Percentiles rank a stretch among this genome's conserved stretches.
phyloP scores from a whole-genome alignment of 345 rosid genomes.

The Hibiscus trionum region DNA sequence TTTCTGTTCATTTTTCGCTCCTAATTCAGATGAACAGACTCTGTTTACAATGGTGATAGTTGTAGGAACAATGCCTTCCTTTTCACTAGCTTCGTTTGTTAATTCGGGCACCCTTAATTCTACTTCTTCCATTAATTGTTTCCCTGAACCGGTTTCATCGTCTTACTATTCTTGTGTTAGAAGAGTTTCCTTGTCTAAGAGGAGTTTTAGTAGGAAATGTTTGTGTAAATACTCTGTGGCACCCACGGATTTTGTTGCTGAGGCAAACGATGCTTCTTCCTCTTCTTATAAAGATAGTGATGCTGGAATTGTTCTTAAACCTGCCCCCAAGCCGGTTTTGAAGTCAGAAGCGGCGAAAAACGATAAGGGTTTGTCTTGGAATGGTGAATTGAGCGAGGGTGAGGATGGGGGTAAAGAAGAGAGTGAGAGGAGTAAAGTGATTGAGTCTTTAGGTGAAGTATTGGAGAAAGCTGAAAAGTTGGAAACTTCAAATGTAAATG shows the following conservation, averaged over 20 bases:
- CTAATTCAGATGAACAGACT: conserved; percentile 1
- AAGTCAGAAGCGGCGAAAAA: conserved; percentile 41
- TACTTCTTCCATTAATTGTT: conserved; percentile 31
- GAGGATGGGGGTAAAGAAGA: conserved; percentile 24
- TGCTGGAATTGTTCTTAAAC: conserved; percentile 53
- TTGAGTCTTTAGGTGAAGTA: conserved; percentile 81
- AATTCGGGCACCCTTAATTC: conserved; percentile 45
- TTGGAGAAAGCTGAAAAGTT: conserved; percentile 84
- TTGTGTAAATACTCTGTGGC: conserved; percentile 60
- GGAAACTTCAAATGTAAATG: conserved; percentile 38
- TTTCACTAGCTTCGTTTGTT: conserved; percentile 60
- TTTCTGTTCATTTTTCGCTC: neutral
- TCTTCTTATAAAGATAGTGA: conserved; percentile 44
- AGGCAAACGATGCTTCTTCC: conserved; percentile 51
- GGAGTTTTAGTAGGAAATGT: conserved; percentile 35
- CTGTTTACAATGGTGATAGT: conserved; percentile 40
- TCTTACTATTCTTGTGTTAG: conserved; percentile 32
- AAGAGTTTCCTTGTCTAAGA: conserved; percentile 6
- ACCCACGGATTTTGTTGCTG: conserved; percentile 62
- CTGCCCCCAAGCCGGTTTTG: conserved; percentile 71
- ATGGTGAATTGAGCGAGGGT: conserved; percentile 35
- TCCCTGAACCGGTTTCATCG: conserved; percentile 41
- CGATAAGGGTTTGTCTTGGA: conserved; percentile 20
- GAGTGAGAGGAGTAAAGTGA: conserved; percentile 59
- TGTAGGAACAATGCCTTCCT: conserved; percentile 77